A percentile compares a stretch with the other conserved stretches of the same genome.
Evolutionary conservation across 106 monocot genomes (phyloP).

Genomic region (Apostasia shenzhenica): DNA sequence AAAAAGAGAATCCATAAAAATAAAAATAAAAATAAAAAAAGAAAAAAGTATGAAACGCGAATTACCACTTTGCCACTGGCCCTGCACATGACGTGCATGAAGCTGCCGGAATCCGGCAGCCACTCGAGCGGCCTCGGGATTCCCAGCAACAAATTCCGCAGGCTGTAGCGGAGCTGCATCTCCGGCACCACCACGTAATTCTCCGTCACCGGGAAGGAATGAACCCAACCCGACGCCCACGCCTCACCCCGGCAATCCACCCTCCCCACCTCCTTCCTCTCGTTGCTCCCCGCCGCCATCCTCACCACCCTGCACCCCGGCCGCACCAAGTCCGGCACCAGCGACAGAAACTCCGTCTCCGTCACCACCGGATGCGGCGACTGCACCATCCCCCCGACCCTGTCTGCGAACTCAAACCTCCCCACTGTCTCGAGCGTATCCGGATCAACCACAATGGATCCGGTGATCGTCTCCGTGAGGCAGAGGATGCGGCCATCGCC

Average conservation of each 20-base stretch:
- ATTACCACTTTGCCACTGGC: constrained; percentile 29
- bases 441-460: constrained; percentile 32
- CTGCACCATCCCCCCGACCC: constrained; percentile 27
- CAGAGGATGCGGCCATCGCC: constrained; percentile 44
- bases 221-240: constrained; percentile 36
- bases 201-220: constrained; percentile 45
- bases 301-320: constrained; percentile 37
- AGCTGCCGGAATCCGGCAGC: constrained; percentile 31
- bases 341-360: constrained; percentile 26
- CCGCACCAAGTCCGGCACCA: constrained; percentile 38
- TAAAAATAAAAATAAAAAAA: neutral
- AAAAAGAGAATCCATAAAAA: neutral
- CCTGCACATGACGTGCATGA: constrained; percentile 40
- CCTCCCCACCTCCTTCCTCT: constrained; percentile 34
- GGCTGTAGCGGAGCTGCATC: constrained; percentile 40
- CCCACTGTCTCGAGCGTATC: constrained; percentile 34
- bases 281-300: constrained; percentile 34
- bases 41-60: too few species aligned
- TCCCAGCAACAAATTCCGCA: constrained; percentile 28
- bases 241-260: constrained; percentile 31
- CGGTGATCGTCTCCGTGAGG: constrained; percentile 42
- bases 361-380: constrained; percentile 45
- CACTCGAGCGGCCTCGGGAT: constrained; percentile 44
- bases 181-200: constrained; percentile 45
- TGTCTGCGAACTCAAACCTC: constrained; percentile 29